These are phyloP conservation scores for Candida oleophila DNA, from an alignment of 805 yeast species.

Conservation along the genomic window DNA sequence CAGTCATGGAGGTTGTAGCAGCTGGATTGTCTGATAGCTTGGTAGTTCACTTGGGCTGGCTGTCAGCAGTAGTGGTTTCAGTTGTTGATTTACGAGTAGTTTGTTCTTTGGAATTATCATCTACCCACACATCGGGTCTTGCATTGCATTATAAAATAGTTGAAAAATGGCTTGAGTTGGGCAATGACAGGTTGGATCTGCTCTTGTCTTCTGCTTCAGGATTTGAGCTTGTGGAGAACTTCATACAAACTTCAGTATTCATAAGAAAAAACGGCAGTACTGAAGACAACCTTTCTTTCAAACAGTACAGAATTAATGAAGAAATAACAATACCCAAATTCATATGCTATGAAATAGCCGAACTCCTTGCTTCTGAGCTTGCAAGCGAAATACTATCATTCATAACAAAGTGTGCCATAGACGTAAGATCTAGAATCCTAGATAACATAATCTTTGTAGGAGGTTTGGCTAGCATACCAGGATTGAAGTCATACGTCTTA, in stretches of 20 bases:
- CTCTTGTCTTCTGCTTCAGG: slow-evolving; percentile 9
- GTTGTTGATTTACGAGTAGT: slow-evolving; percentile 25
- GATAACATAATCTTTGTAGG: slow-evolving; percentile 25
- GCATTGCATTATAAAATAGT: slow-evolving; percentile 18
- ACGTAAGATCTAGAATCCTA: slow-evolving; percentile 15
- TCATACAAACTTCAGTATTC: slow-evolving; percentile 12
- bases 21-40: slow-evolving; percentile 21
- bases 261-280: neutral
- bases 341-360: slow-evolving; percentile 14
- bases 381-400: slow-evolving; percentile 5
- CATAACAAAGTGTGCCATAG: slow-evolving; percentile 15
- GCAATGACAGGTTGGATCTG: slow-evolving; percentile 8
- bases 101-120: neutral
- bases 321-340: slow-evolving; percentile 12
- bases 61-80: slow-evolving; percentile 13
- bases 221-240: slow-evolving; percentile 18
- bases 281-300: neutral
- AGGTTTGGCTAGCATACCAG: slow-evolving; percentile 20
- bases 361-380: slow-evolving; percentile 8
- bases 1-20: slow-evolving; percentile 20
- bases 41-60: slow-evolving; percentile 32
- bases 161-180: slow-evolving; percentile 12
- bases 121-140: slow-evolving; percentile 12
- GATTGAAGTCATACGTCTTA: slow-evolving; percentile 14
- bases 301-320: slow-evolving; percentile 10